Evolutionary conservation across 2,329 filamentous ascomycete genomes (phyloP), one percentile per base, ranked within the genome.

Genomic region (Arthrobotrys sphaeroides): DNA sequence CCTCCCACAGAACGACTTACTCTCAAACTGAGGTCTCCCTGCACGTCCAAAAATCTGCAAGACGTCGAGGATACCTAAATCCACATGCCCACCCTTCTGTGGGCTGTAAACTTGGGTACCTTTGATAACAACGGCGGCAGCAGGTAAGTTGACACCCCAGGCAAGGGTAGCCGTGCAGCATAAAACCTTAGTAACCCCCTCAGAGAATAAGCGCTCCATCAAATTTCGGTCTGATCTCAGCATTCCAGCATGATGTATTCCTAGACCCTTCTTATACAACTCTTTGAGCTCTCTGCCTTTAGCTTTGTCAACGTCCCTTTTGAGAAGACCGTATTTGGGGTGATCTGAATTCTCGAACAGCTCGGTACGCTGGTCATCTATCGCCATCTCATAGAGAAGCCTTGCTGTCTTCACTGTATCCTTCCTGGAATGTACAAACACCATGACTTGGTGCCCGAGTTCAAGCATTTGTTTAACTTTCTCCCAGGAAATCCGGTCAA

Each of bases 21-120:
- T 73, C 61, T 98, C 94, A 79, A 97, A 99, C 81, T 99, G 95
- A 42, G 96, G 95, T 82, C 95, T 91, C 85, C 95, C 95, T 73
- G 95, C 96, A 87, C 95, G 94, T 85, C 95, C 95, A 81, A 99
- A 99, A 73, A 99, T 99, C 82, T 99, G 95, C 66, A 99, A 85
- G 13, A 99, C 95, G 82, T 99, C 95, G 1, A 99, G 87, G 78
- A 99, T 99, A 2, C 95, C 94, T 3, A 99, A 86, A 81, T 99
- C 95, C 18, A 97, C 91, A 79, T 97, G 98, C 83, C 96, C 97
- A 83, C 95, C 95, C 61, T 96, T 94, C 81, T 97, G 92, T 0
- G 95, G 90, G 81, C 94, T 98, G 83, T 99, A 99, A 0, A 99
- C 88, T 81, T 98, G 94, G 0, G 95, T 99, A 13, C 95, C 95